Percentiles rank a stretch among this genome's conserved stretches.
These are phyloP conservation scores for Aspergillus sp. DNA, from an alignment of 2,329 filamentous ascomycete genomes.

Conservation along the genomic window DNA sequence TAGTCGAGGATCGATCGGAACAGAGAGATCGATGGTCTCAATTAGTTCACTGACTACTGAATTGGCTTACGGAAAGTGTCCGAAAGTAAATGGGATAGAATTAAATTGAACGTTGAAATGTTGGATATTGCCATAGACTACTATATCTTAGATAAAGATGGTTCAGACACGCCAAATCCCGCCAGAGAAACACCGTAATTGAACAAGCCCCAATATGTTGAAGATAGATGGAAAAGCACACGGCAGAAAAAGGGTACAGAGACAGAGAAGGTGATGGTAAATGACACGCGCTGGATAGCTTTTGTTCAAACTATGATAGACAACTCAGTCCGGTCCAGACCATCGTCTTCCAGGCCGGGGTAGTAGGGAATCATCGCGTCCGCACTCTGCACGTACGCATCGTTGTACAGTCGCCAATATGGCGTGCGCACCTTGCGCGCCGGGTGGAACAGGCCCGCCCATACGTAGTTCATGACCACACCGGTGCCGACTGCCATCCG, in stretches of 20 bases:
- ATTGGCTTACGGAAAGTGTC: too few relatives aligned
- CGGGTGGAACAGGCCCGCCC: constrained; percentile 96
- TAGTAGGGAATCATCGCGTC: constrained; percentile 98
- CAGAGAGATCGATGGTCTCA: too few relatives aligned
- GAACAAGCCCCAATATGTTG: constrained; percentile 11
- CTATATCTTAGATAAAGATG: constrained; percentile 1
- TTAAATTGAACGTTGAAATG: not conserved
- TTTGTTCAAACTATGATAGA: constrained; percentile 71
- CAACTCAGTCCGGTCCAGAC: constrained; percentile 75
- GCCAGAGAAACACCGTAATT: constrained; percentile 12
- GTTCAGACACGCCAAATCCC: constrained; percentile 6
- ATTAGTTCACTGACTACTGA: too few relatives aligned
- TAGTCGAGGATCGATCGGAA: too few relatives aligned
- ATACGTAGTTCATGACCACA: constrained; percentile 95
- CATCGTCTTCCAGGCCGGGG: constrained; percentile 79
- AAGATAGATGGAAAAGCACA: constrained; percentile 2
- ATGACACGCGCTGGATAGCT: constrained; percentile 14
- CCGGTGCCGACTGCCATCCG: constrained; percentile 91
- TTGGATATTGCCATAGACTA: constrained; percentile 1
- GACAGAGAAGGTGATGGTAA: constrained; percentile 12
- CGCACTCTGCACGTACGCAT: constrained; percentile 89
- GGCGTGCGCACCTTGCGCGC: constrained; percentile 91
- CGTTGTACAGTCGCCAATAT: constrained; percentile 97
- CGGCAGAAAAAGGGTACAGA: constrained; percentile 3
- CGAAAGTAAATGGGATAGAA: not conserved